phyloP scores from a whole-genome alignment of 1,139 yeast genomes.

The Kodamaea fungicola region DNA sequence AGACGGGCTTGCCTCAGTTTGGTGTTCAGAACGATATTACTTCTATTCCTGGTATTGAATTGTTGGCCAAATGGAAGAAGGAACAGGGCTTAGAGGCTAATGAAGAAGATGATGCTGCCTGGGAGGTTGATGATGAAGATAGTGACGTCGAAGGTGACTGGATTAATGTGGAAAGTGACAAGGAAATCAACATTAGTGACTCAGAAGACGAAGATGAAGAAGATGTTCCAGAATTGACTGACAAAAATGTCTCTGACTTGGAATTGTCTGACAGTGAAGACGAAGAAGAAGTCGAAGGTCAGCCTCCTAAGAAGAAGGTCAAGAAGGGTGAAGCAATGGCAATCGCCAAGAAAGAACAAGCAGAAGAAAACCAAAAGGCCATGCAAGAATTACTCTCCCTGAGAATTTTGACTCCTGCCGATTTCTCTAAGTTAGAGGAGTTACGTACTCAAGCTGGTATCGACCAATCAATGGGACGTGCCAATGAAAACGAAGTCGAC shows the following conservation, averaged over 20 bases:
- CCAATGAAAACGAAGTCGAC: conserved; percentile 83
- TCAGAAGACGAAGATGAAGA: conserved; percentile 47
- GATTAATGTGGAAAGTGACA: conserved; percentile 58
- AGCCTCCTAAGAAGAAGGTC: conserved; percentile 24
- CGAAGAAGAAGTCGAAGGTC: conserved; percentile 19
- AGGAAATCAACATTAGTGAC: conserved; percentile 54
- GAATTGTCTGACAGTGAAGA: conserved; percentile 22
- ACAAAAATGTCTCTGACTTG: conserved; percentile 54
- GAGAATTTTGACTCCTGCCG: conserved; percentile 91
- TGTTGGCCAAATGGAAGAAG: conserved; percentile 82
- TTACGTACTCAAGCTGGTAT: conserved; percentile 80
- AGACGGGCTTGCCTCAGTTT: conserved; percentile 49
- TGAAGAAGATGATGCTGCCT: conserved; percentile 37
- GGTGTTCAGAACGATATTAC: conserved; percentile 68
- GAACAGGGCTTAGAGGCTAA: conserved; percentile 56
- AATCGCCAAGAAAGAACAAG: conserved; percentile 6
- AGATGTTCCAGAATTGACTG: conserved; percentile 16
- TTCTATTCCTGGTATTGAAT: conserved; percentile 86
- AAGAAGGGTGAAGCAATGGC: conserved; percentile 13
- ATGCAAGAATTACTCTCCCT: conserved; percentile 65
- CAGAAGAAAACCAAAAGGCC: conserved; percentile 34
- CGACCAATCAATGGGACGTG: conserved; percentile 64
- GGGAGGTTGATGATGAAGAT: conserved; percentile 45
- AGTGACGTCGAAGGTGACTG: conserved; percentile 63
- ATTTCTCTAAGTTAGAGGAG: conserved; percentile 91